A percentile compares a stretch with the other conserved stretches of the same genome.
Evolutionary conservation across 1,139 yeast genomes (phyloP).

Genomic region (Taphrina flavorubra): DNA sequence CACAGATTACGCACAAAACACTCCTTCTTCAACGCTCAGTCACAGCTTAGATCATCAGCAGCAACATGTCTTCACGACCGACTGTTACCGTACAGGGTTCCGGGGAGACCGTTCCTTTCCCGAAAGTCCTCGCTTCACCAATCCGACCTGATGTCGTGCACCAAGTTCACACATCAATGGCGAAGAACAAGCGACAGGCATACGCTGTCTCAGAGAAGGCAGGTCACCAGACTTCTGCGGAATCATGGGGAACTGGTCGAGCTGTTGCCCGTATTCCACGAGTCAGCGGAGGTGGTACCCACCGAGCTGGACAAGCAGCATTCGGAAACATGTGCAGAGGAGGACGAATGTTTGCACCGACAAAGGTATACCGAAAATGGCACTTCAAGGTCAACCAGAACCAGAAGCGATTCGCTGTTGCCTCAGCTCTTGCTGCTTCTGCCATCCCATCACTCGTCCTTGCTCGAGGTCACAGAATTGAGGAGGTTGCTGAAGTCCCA

Average conservation of each 20-base stretch:
- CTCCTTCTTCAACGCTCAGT: slow-evolving; percentile 5
- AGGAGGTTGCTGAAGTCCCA: slow-evolving; percentile 97
- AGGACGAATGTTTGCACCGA: slow-evolving; percentile 99
- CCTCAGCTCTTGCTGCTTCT: slow-evolving; percentile 99
- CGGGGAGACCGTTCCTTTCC: slow-evolving; percentile 67
- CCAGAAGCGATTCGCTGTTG: slow-evolving; percentile 99
- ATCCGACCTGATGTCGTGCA: slow-evolving; percentile 99
- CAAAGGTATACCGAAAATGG: slow-evolving; percentile 99
- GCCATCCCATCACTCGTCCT: slow-evolving; percentile 97
- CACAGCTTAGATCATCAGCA: neutral
- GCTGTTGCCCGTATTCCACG: slow-evolving; percentile 99
- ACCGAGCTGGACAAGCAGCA: slow-evolving; percentile 99
- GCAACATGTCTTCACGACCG: slow-evolving; percentile 30
- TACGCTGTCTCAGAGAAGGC: slow-evolving; percentile 99
- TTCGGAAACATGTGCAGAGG: slow-evolving; percentile 99
- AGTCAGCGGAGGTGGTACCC: slow-evolving; percentile 99
- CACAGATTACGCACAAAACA: neutral
- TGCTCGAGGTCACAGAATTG: slow-evolving; percentile 99
- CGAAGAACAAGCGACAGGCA: slow-evolving; percentile 99
- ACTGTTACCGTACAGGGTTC: slow-evolving; percentile 31
- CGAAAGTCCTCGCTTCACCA: slow-evolving; percentile 99
- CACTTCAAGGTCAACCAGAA: slow-evolving; percentile 99
- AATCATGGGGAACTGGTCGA: slow-evolving; percentile 99
- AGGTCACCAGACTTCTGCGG: slow-evolving; percentile 99
- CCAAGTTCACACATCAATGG: slow-evolving; percentile 96